Evolutionary conservation across 345 rosid genomes (phyloP), one percentile per base, ranked within the genome.

Genomic region (Clarkia xantiana): DNA sequence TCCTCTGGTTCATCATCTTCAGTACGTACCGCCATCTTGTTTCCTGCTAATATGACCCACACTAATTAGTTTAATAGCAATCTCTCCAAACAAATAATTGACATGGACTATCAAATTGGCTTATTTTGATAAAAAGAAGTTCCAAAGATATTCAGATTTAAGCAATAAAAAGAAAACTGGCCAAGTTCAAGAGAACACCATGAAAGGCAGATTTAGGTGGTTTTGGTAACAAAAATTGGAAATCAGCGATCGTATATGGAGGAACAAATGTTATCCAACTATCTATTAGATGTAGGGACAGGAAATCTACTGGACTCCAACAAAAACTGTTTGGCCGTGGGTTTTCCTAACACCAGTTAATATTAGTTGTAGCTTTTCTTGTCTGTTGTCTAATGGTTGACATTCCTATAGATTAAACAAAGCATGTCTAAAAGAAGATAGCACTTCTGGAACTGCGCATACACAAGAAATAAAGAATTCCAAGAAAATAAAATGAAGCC

Each of bases 1-100:
- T 86, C 95, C 75, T 81, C 95, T 0, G 79, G 74, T 69, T 76
- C 84, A 23, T 81, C 88, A 17, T 80, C 95, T 52, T 81, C 91
- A 0, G 85, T 57, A 64, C 69, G 67, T 67, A 71, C 72, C 58
- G 84, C 91, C 97, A 90, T 90, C 54, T 76, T 29, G 36, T 7
- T 29, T 57, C 66, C 62, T 60, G 50, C 54, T 56, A 47, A 52
- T 54, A 61, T 66, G 55, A 47, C 49, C 62, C 18, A 29, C 36
- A 29, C 8, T 29, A 2, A 18, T 18, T 47, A 40, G 6, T 22
- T 18, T 47, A 40, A 3, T 22, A 23, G 41, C 17, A 11, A 49
- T 49, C 57, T 25, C 18, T 45, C 39, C 38, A 34, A 46, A 9
- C 14, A 29, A 22, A 15, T 6, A 39, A 44, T 9, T 9, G 4